A percentile compares a stretch with the other conserved stretches of the same genome.
phyloP scores from a whole-genome alignment of 257 asterid genomes.

The Agastache rugosa region DNA sequence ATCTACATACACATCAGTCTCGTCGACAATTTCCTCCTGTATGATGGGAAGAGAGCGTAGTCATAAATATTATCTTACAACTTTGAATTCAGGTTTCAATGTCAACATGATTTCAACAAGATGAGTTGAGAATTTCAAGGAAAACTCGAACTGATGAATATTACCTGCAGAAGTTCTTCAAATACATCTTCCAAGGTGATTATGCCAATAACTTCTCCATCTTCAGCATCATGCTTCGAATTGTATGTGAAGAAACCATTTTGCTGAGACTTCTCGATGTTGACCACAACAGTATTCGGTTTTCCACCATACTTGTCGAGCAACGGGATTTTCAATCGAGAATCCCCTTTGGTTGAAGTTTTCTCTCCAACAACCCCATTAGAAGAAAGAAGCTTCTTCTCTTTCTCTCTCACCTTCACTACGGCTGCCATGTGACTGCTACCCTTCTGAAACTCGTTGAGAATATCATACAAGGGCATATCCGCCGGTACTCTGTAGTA shows the following conservation, averaged over 20 bases:
- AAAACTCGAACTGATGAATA: slow-evolving; percentile 7
- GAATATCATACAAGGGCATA: slow-evolving; percentile 96
- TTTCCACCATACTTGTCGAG: slow-evolving; percentile 50
- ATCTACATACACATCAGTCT: slow-evolving; percentile 90
- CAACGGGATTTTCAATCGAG: slow-evolving; percentile 61
- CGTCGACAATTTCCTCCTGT: slow-evolving; percentile 99
- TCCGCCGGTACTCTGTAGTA: slow-evolving; percentile 81
- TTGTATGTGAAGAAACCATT: slow-evolving; percentile 46
- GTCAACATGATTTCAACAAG: no score
- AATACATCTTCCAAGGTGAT: slow-evolving; percentile 97
- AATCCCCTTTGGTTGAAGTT: slow-evolving; percentile 41
- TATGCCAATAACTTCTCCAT: slow-evolving; percentile 94
- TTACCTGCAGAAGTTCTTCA: slow-evolving; percentile 97
- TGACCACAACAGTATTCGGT: slow-evolving; percentile 50
- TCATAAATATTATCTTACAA: slow-evolving; percentile 11
- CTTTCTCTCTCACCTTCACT: slow-evolving; percentile 72
- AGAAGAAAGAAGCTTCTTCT: slow-evolving; percentile 38
- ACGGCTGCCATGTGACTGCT: slow-evolving; percentile 99
- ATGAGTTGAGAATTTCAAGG: not conserved
- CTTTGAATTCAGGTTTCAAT: not conserved
- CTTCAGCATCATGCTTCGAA: slow-evolving; percentile 55
- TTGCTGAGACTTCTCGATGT: slow-evolving; percentile 61
- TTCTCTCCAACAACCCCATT: slow-evolving; percentile 41
- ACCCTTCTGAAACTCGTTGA: slow-evolving; percentile 96
- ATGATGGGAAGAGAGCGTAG: slow-evolving; percentile 17